Percentiles rank a stretch among this genome's conserved stretches.
phyloP scores from a whole-genome alignment of 192 early-diverging fungal species.

The Coemansia pectinata region DNA sequence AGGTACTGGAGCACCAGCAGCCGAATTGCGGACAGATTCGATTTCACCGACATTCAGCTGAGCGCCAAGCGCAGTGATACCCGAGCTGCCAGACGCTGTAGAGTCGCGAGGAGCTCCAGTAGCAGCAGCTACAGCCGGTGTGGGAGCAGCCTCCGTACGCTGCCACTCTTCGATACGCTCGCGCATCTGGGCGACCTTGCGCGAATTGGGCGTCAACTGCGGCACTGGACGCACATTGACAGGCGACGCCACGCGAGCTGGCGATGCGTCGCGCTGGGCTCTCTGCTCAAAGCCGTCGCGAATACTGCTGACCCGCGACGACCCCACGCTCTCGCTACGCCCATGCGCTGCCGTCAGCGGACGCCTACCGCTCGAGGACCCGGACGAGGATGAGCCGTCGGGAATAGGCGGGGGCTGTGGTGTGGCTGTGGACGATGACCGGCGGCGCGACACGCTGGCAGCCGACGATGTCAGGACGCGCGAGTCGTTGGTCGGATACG shows the following conservation, averaged over 20 bases:
- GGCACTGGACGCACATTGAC: background rate
- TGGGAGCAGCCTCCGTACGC: conserved; percentile 17
- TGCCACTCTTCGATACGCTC: conserved; percentile 55
- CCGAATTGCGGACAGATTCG: conserved; percentile 16
- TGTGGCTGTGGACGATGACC: conserved; percentile 24
- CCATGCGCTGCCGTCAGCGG: conserved; percentile 15
- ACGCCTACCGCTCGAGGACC: conserved; percentile 9
- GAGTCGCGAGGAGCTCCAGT: conserved; percentile 6
- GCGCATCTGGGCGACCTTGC: conserved; percentile 42
- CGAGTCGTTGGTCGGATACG: conserved; percentile 29
- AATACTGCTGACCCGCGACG: conserved; percentile 52
- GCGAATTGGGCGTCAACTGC: conserved; percentile 33
- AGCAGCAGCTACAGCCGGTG: conserved; percentile 1
- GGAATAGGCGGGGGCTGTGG: background rate
- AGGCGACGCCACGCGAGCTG: background rate
- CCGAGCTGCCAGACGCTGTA: conserved; percentile 24
- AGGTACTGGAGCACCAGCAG: background rate
- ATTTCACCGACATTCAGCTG: conserved; percentile 46
- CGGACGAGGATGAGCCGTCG: background rate
- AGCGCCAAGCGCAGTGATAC: conserved; percentile 19
- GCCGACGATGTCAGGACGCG: conserved; percentile 6
- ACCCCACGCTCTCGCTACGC: conserved; percentile 45
- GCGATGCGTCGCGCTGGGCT: conserved; percentile 19
- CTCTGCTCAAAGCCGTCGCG: conserved; percentile 46
- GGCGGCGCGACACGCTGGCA: conserved; percentile 10